phyloP scores from a whole-genome alignment of 495 filamentous ascomycete genomes.

The Staphylotrichum tortipilum region DNA sequence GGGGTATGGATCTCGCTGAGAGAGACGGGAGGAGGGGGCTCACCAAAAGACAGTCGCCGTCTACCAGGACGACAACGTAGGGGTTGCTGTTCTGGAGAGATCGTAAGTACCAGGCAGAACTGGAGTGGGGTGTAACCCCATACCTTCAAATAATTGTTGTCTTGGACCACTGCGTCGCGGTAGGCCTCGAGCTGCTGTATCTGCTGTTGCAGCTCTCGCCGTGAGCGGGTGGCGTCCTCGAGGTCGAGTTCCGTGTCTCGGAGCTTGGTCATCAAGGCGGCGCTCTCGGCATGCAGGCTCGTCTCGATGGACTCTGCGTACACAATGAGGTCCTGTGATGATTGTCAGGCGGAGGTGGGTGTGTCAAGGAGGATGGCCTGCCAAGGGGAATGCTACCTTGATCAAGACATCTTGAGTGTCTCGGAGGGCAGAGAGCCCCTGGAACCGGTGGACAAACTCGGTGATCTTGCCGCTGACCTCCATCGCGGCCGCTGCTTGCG shows the following conservation, averaged over 20 bases:
- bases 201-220: constrained; percentile 37
- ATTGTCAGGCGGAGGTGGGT: constrained; percentile 1
- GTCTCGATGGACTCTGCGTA: constrained; percentile 31
- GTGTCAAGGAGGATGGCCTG: no score
- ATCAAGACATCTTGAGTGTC: constrained; percentile 32
- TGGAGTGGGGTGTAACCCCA: no score
- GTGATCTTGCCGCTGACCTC: not conserved
- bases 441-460: constrained; percentile 36
- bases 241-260: constrained; percentile 36
- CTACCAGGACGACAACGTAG: constrained; percentile 66
- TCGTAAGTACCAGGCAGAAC: no score
- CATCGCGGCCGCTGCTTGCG: not conserved
- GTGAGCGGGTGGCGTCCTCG: constrained; percentile 28
- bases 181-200: constrained; percentile 25
- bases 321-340: constrained; percentile 35
- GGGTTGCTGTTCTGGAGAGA: constrained; percentile 54
- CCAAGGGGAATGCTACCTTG: constrained; percentile 20
- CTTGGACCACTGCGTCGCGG: constrained; percentile 19
- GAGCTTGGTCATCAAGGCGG: constrained; percentile 23
- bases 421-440: constrained; percentile 25
- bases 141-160: constrained; percentile 28
- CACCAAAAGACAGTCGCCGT: constrained; percentile 69
- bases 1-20: not conserved
- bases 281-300: constrained; percentile 30
- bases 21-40: constrained; percentile 13